phyloP scores from a whole-genome alignment of 148 eudicot species.

The Simmondsia chinensis region DNA sequence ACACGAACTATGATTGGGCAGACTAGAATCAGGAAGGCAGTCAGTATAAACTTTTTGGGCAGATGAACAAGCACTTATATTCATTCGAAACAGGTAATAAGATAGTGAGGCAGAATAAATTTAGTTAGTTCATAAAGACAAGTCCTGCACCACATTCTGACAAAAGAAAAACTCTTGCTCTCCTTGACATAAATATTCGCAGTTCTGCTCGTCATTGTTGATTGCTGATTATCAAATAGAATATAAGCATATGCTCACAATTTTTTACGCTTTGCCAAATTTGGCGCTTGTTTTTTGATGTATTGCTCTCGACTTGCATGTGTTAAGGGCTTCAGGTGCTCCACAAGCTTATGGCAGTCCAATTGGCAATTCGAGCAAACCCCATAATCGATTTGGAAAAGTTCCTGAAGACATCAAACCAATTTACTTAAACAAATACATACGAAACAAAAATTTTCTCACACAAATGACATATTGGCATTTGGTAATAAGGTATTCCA shows the following conservation, averaged over 20 bases:
- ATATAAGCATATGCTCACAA: slow-evolving; percentile 52
- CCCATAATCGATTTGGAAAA: slow-evolving; percentile 79
- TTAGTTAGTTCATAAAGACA: slow-evolving; percentile 1
- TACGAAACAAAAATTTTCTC: slow-evolving; percentile 1
- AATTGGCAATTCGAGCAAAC: slow-evolving; percentile 73
- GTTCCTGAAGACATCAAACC: slow-evolving; percentile 44
- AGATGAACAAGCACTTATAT: too few relatives aligned
- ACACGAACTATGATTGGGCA: too few relatives aligned
- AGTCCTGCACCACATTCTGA: too few relatives aligned
- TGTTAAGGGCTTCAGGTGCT: slow-evolving; percentile 48
- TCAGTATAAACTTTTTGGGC: too few relatives aligned
- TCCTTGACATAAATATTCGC: too few relatives aligned
- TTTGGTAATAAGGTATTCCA: neutral
- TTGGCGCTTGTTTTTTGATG: slow-evolving; percentile 62
- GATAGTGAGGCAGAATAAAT: too few relatives aligned
- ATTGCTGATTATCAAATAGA: too few relatives aligned
- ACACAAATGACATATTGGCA: too few relatives aligned
- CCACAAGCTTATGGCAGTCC: slow-evolving; percentile 86
- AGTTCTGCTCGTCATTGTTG: too few relatives aligned
- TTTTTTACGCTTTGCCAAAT: slow-evolving; percentile 44
- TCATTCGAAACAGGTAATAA: too few relatives aligned
- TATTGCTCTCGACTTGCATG: slow-evolving; percentile 45
- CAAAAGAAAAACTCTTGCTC: too few relatives aligned
- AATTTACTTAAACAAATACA: neutral
- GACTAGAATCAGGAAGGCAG: too few relatives aligned